phyloP scores from a whole-genome alignment of 202 grass and related monocot genomes.

The Eragrostis tef region DNA sequence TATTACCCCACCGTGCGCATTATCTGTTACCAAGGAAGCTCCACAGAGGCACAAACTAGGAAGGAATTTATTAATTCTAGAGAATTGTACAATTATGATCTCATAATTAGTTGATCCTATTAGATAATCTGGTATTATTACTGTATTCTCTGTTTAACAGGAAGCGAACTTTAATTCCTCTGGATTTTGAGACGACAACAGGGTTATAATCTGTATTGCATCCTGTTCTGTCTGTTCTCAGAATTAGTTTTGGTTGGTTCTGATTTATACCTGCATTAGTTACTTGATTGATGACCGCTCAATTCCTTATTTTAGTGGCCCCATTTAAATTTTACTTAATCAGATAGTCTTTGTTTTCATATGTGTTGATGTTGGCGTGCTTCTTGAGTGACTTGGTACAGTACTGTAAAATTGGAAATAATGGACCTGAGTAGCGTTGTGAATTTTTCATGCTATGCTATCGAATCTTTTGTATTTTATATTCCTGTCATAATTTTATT shows the following conservation, averaged over 20 bases:
- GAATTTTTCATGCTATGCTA: not conserved
- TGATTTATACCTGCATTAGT: not conserved
- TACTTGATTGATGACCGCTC: not conserved
- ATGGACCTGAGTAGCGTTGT: not conserved
- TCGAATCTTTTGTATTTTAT: conserved; percentile 12
- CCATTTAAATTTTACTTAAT: not conserved
- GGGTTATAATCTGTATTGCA: not conserved
- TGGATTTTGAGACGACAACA: not conserved
- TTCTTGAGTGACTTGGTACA: not conserved
- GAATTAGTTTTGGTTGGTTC: not conserved
- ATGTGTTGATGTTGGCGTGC: not conserved
- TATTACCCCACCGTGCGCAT: not conserved
- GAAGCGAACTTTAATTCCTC: not conserved
- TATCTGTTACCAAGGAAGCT: not conserved
- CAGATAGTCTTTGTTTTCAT: not conserved
- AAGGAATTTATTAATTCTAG: no score
- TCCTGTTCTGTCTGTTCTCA: not conserved
- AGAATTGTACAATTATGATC: not conserved
- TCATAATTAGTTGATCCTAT: not conserved
- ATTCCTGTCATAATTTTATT: not conserved
- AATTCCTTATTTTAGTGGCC: not conserved
- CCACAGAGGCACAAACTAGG: not conserved
- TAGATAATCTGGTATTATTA: conserved; percentile 13
- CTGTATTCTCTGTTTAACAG: not conserved
- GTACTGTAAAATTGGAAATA: not conserved